phyloP scores from a whole-genome alignment of 768 basidiomycete genomes.

The Auriscalpium microsporum region DNA sequence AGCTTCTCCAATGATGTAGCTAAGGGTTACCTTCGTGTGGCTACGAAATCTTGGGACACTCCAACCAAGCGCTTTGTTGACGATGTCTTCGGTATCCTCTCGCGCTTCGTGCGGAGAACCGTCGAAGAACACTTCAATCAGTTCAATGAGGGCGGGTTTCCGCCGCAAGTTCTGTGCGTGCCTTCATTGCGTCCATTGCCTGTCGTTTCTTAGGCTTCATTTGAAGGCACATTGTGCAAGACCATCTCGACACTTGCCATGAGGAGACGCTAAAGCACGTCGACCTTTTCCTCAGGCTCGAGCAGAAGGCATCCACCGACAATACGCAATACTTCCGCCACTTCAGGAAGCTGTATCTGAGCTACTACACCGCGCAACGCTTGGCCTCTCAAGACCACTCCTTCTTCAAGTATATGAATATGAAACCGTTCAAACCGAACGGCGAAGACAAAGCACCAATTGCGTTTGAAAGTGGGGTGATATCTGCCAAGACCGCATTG shows the following conservation, averaged over 20 bases:
- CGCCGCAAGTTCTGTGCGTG: not conserved
- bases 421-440: not conserved
- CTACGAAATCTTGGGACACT: not conserved
- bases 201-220: not conserved
- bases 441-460: not conserved
- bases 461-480: not conserved
- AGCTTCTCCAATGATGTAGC: constrained; percentile 3
- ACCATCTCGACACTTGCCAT: not conserved
- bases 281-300: constrained; percentile 2
- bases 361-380: constrained; percentile 7
- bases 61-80: constrained; percentile 1
- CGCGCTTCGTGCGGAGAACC: not conserved
- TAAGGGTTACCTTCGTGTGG: constrained; percentile 1
- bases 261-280: not conserved
- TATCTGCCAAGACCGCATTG: not conserved
- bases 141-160: not conserved
- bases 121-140: not conserved
- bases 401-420: not conserved
- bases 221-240: not conserved
- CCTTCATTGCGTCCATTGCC: not conserved
- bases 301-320: constrained; percentile 6
- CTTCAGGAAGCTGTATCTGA: constrained; percentile 7
- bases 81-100: not conserved
- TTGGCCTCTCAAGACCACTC: not conserved
- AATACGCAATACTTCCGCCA: constrained; percentile 4